Conservation (phyloP, 768 basidiomycete species). For the Pulveroboletus sp. region DNA sequence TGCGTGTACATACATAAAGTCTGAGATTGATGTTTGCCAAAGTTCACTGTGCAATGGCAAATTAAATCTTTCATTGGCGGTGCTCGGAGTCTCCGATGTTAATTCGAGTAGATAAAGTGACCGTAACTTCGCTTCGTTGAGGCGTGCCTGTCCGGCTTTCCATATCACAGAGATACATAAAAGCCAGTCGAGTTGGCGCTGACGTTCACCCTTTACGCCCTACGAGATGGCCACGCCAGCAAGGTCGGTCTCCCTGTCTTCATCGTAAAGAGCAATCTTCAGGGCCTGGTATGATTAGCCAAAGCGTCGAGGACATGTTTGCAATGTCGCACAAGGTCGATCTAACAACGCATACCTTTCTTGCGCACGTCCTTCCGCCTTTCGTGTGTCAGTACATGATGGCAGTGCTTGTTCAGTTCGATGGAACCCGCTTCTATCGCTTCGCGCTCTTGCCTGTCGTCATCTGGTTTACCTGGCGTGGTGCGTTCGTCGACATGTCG, state of each 20-base stretch:
- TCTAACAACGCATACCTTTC: constrained; percentile 23
- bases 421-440: constrained; percentile 38
- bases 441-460: constrained; percentile 46
- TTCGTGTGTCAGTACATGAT: constrained; percentile 45
- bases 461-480: constrained; percentile 41
- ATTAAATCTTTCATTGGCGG: too few species aligned
- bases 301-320: constrained; percentile 1
- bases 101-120: too few species aligned
- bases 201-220: background rate
- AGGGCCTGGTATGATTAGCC: background rate
- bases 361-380: constrained; percentile 38
- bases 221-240: background rate
- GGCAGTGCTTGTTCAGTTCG: constrained; percentile 49
- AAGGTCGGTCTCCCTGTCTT: constrained; percentile 1
- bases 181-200: background rate
- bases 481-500: constrained; percentile 24
- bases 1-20: too few species aligned
- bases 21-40: too few species aligned
- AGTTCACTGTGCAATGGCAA: too few species aligned
- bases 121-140: too few species aligned
- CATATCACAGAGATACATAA: background rate
- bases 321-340: constrained; percentile 1
- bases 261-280: background rate
- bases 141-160: too few species aligned
- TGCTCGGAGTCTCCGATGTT: too few species aligned